phyloP scores from a whole-genome alignment of 1,284 basidiomycete species.

The Erythrobasidium hasegawianum region DNA sequence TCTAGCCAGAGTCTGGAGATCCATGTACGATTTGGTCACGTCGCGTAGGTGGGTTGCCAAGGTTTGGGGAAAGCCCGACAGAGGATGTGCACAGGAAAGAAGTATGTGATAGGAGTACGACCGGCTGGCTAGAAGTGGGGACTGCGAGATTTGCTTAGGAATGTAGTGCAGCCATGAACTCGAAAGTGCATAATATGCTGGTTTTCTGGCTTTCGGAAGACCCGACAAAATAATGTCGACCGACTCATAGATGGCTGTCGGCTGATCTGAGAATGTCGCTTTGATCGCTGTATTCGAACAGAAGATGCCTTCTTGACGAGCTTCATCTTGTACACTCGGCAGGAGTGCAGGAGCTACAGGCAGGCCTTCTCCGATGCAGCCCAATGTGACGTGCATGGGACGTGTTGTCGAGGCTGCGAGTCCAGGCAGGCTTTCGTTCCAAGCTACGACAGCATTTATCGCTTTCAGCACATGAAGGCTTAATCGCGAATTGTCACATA shows the following conservation, averaged over 20 bases:
- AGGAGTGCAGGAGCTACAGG: neutral
- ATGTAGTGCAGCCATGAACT: constrained; percentile 9
- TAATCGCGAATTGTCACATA: constrained; percentile 51
- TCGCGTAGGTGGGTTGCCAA: too few relatives aligned
- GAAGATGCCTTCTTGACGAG: neutral
- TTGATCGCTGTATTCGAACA: neutral
- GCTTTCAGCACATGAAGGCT: neutral
- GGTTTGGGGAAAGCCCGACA: too few relatives aligned
- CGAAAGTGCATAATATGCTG: constrained; percentile 30
- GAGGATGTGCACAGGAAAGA: too few relatives aligned
- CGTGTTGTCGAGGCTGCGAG: constrained; percentile 12
- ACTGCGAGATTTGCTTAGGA: neutral
- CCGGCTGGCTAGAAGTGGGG: too few relatives aligned
- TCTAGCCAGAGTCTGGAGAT: too few relatives aligned
- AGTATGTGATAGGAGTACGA: too few relatives aligned
- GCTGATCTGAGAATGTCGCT: constrained; percentile 14
- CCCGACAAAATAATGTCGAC: neutral
- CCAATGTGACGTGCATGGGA: constrained; percentile 38
- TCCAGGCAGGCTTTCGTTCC: constrained; percentile 56
- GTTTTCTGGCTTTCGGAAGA: neutral
- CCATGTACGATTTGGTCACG: too few relatives aligned
- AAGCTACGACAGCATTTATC: constrained; percentile 56
- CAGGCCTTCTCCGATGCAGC: constrained; percentile 26
- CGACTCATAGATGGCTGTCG: neutral
- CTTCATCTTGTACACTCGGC: neutral